These are phyloP conservation scores for Salix exigua DNA, from an alignment of 345 rosid species.

Conservation along the genomic window DNA sequence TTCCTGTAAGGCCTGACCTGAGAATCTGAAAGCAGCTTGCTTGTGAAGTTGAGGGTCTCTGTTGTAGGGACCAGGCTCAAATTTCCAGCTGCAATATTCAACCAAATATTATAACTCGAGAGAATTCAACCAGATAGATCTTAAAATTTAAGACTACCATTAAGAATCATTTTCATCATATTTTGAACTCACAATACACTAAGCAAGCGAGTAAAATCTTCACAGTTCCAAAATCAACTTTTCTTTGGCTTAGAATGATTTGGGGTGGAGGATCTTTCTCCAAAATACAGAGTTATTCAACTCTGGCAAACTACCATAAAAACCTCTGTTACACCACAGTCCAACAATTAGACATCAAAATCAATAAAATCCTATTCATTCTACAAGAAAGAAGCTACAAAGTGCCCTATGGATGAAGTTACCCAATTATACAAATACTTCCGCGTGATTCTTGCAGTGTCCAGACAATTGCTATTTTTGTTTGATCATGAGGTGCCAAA, in stretches of 20 bases:
- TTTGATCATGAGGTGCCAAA: too few relatives aligned
- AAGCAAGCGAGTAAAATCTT: not conserved
- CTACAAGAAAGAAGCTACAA: not conserved
- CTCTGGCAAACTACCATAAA: not conserved
- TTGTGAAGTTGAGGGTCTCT: conserved; percentile 47
- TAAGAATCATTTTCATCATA: not conserved
- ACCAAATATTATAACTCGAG: not conserved
- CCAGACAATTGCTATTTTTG: too few relatives aligned
- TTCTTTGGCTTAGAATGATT: too few relatives aligned
- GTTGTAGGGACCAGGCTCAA: conserved; percentile 44
- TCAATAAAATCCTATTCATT: not conserved
- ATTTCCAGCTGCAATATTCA: conserved; percentile 48
- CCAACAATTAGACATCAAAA: not conserved
- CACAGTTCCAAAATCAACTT: not conserved
- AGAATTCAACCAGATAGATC: not conserved
- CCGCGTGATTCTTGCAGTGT: too few relatives aligned
- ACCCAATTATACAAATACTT: not conserved
- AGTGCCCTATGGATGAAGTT: not conserved
- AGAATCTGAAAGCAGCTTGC: conserved; percentile 53
- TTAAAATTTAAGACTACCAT: not conserved
- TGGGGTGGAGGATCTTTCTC: not conserved
- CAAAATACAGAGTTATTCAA: not conserved
- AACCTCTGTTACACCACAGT: not conserved
- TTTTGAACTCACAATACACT: not conserved
- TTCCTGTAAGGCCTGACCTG: conserved; percentile 54